These are phyloP conservation scores for Jamesozyma lodderae DNA, from an alignment of 805 yeast species.

Conservation along the genomic window DNA sequence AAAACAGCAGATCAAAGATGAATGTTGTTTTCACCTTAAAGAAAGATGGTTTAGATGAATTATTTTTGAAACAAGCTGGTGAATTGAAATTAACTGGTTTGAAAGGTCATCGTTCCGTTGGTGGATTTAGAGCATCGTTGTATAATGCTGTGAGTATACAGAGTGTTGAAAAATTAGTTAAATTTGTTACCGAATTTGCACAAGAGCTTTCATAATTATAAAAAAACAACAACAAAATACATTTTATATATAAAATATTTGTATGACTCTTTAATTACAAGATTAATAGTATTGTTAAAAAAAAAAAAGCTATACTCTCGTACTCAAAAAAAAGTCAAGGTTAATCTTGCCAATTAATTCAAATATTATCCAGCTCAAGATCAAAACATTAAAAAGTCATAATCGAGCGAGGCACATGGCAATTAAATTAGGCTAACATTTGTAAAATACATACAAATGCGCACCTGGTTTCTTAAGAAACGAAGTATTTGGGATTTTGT, in stretches of 20 bases:
- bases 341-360: slow-evolving; percentile 43
- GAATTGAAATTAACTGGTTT: slow-evolving; percentile 58
- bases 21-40: slow-evolving; percentile 82
- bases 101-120: slow-evolving; percentile 94
- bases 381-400: slow-evolving; percentile 19
- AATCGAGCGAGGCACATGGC: slow-evolving; percentile 63
- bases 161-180: slow-evolving; percentile 48
- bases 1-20: slow-evolving; percentile 71
- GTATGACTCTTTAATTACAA: slow-evolving; percentile 27
- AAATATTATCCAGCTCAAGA: slow-evolving; percentile 56
- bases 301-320: slow-evolving; percentile 34
- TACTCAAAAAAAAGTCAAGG: slow-evolving; percentile 45
- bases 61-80: slow-evolving; percentile 63
- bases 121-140: slow-evolving; percentile 90
- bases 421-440: no score
- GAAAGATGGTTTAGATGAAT: slow-evolving; percentile 52
- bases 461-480: no score
- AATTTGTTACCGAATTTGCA: slow-evolving; percentile 55
- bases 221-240: no score
- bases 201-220: slow-evolving; percentile 24
- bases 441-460: no score
- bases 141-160: slow-evolving; percentile 75
- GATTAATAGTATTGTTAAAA: slow-evolving; percentile 12
- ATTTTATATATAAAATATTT: background rate
- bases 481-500: background rate